Evolutionary conservation across 1,284 basidiomycete genomes (phyloP).

Genomic region (Cryptococcus deneoformans): DNA sequence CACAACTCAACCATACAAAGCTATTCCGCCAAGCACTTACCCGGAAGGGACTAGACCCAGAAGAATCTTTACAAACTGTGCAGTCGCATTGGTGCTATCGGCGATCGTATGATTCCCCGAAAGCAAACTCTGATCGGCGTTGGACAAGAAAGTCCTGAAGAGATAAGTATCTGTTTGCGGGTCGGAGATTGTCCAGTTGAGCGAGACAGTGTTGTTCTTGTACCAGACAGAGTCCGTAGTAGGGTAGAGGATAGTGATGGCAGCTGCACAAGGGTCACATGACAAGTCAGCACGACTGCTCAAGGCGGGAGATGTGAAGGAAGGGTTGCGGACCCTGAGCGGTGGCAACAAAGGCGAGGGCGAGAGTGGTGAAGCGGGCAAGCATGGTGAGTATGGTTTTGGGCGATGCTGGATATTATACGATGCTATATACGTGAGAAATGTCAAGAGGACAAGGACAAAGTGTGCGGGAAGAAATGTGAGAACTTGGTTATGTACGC

Average conservation of each 20-base stretch:
- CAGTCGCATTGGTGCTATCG: constrained; percentile 35
- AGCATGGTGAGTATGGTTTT: constrained; percentile 11
- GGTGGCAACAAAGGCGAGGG: constrained; percentile 15
- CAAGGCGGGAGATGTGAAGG: background rate
- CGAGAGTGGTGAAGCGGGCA: constrained; percentile 9
- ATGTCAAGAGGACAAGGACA: no score
- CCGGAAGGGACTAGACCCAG: constrained; percentile 24
- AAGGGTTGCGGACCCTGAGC: constrained; percentile 17
- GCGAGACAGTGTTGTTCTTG: constrained; percentile 42
- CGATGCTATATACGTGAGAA: no score
- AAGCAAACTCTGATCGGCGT: constrained; percentile 27
- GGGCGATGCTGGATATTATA: no score
- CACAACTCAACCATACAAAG: background rate
- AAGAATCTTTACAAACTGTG: constrained; percentile 26
- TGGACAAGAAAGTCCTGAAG: constrained; percentile 38
- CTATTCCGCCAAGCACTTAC: constrained; percentile 10
- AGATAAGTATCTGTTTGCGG: constrained; percentile 32
- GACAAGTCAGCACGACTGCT: constrained; percentile 2
- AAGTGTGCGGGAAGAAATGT: no score
- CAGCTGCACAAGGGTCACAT: constrained; percentile 21
- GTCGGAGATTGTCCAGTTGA: constrained; percentile 41
- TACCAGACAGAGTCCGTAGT: constrained; percentile 35
- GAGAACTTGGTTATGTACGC: no score
- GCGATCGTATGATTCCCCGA: constrained; percentile 36
- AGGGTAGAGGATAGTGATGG: constrained; percentile 36